phyloP scores from a whole-genome alignment of 441 rosid species.

The Pelargonium australe region DNA sequence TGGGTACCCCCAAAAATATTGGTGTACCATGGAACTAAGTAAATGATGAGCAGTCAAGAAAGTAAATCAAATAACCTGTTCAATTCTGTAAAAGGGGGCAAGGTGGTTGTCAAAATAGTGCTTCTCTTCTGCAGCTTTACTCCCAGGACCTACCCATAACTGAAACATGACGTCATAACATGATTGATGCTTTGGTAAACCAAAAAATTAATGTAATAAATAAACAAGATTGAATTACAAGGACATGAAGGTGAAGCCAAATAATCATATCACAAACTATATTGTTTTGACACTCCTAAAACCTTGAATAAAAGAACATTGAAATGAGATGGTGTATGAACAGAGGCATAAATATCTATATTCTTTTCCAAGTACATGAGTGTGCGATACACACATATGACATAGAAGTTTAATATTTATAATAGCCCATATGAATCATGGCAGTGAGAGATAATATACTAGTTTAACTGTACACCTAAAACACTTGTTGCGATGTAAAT shows the following conservation, averaged over 20 bases:
- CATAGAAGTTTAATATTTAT: background rate
- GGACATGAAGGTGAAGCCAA: background rate
- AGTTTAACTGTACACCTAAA: background rate
- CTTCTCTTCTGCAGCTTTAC: conserved; percentile 90
- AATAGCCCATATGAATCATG: background rate
- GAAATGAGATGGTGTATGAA: background rate
- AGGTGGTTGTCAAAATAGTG: conserved; percentile 78
- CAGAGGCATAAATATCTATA: background rate
- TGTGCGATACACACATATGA: no score
- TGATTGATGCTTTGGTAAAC: background rate
- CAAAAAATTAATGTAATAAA: background rate
- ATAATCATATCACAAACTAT: background rate
- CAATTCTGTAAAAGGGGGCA: conserved; percentile 94
- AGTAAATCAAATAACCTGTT: conserved; percentile 56
- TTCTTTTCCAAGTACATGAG: no score
- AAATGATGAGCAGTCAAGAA: conserved; percentile 4
- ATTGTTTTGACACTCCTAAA: background rate
- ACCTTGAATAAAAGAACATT: background rate
- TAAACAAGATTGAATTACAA: background rate
- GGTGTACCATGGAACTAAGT: conserved; percentile 4
- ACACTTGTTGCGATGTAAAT: no score
- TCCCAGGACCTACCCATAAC: conserved; percentile 98
- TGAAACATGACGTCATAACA: conserved; percentile 34
- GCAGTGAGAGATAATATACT: background rate
- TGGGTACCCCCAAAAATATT: background rate